Evolutionary conservation across 192 early-diverging fungal species (phyloP).

Genomic region (Rhizoclosmatium sp.): DNA sequence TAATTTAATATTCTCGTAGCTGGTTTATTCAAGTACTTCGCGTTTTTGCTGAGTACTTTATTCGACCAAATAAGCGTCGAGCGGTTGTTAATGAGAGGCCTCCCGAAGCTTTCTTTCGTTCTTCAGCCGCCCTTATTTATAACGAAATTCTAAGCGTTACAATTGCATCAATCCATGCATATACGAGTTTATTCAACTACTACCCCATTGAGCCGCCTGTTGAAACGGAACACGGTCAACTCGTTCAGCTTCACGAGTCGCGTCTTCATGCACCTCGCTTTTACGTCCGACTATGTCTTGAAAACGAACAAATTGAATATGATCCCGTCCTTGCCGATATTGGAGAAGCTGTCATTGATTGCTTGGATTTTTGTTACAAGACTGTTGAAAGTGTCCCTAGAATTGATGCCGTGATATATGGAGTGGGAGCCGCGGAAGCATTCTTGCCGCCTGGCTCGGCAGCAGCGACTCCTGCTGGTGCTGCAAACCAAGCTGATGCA

Average conservation of each 20-base stretch:
- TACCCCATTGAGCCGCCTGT: constrained; percentile 38
- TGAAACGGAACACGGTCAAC: constrained; percentile 19
- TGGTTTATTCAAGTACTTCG: constrained; percentile 52
- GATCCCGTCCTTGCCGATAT: constrained; percentile 64
- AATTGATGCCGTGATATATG: constrained; percentile 54
- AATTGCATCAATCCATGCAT: constrained; percentile 48
- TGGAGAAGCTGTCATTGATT: constrained; percentile 55
- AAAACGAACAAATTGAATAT: constrained; percentile 53
- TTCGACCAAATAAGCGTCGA: constrained; percentile 31
- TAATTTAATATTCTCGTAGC: constrained; percentile 33
- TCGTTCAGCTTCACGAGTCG: neutral
- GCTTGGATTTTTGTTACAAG: constrained; percentile 53
- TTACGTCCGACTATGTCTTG: constrained; percentile 55
- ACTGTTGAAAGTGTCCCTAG: constrained; percentile 58
- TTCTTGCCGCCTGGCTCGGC: neutral
- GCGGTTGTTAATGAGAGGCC: constrained; percentile 22
- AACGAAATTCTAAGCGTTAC: constrained; percentile 57
- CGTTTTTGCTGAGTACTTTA: constrained; percentile 51
- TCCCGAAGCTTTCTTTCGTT: constrained; percentile 46
- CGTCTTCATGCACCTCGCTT: constrained; percentile 48
- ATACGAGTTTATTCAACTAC: constrained; percentile 51
- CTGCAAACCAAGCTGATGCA: constrained; percentile 31
- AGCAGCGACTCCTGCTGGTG: constrained; percentile 26
- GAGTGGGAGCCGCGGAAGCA: constrained; percentile 35
- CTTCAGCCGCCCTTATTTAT: constrained; percentile 48